phyloP scores from a whole-genome alignment of 176 grass and related monocot genomes.

The Eleusine indica region DNA sequence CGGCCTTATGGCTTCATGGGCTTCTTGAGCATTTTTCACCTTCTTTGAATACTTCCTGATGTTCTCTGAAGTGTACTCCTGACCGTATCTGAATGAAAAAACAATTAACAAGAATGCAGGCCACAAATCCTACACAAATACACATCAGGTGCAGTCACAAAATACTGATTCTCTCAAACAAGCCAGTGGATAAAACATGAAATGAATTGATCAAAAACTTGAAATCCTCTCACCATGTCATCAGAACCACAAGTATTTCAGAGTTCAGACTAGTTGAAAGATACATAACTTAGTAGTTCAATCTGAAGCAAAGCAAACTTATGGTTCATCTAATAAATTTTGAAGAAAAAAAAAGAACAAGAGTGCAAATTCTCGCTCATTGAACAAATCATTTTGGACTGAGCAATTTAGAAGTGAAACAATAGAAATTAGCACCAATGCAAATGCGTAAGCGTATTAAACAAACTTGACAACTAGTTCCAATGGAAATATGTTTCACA shows the following conservation, averaged over 20 bases:
- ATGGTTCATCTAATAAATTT: slow-evolving; percentile 21
- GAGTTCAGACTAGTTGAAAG: neutral
- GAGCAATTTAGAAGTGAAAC: slow-evolving; percentile 16
- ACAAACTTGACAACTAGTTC: slow-evolving; percentile 11
- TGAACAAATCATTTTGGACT: slow-evolving; percentile 15
- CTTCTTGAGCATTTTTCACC: slow-evolving; percentile 99
- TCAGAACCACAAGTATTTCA: slow-evolving; percentile 20
- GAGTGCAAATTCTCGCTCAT: neutral
- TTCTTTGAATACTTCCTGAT: slow-evolving; percentile 80
- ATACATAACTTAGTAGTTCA: neutral
- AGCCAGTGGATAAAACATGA: slow-evolving; percentile 5
- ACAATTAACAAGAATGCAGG: slow-evolving; percentile 34
- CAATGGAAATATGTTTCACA: neutral
- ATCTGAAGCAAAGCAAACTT: slow-evolving; percentile 20
- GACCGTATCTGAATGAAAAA: slow-evolving; percentile 68
- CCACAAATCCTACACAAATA: slow-evolving; percentile 12
- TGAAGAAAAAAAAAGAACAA: neutral
- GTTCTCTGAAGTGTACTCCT: slow-evolving; percentile 64
- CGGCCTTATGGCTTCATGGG: slow-evolving; percentile 98
- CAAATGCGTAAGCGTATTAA: neutral
- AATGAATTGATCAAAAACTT: slow-evolving; percentile 15
- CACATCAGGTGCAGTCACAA: slow-evolving; percentile 26
- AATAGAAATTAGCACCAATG: slow-evolving; percentile 25
- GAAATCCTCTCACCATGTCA: slow-evolving; percentile 27
- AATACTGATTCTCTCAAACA: slow-evolving; percentile 25